Evolutionary conservation across 495 filamentous ascomycete species (phyloP), one percentile per base, ranked within the genome.

Genomic region (Glonium stellatum): DNA sequence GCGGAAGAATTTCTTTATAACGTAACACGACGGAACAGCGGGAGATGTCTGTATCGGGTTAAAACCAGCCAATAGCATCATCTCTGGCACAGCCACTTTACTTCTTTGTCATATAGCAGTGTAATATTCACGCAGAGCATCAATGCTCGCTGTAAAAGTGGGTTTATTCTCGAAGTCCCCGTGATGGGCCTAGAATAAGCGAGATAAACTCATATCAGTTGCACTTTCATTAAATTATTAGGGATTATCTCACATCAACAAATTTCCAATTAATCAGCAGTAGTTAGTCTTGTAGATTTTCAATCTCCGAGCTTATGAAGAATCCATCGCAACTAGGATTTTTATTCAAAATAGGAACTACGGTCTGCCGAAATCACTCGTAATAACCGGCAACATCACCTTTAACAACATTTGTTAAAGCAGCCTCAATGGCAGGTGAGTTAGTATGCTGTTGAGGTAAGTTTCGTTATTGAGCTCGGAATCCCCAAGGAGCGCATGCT

Each of bases 211-310:
- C 36, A 8, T 15, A 39, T 39, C 15, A 39, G 36, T 15, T 39
- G 36, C 15, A 39, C 15, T 39, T 39, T 15, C 36, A 15, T 15
- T 15, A 39, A 22, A 48, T 19, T 19, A n/a, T 49, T 18, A 22
- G 46, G 18, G 46, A 18, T 6, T 18, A 19, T n/a, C 47, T 50
- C 21, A 50, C 47, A 50, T 50, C 47, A 23, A 50, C 47, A 50
- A 21, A 21, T 22, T 50, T 50, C 47, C 47, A 50, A 23, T 50
- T 50, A 23, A 50, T 50, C 47, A 50, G 21, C 2, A 50, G 47
- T 12, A 50, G n/a, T 23, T 50, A 21, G n/a, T 50, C 47, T 23
- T 50, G 47, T 11, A 21, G 47, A 11, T 50, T 50, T 21, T 50
- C 47, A 50, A 50, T 50, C 21, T 50, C 11, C 21, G 47, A 21